phyloP scores from a whole-genome alignment of 164 flowering plant species.

The Protea cynaroides region DNA sequence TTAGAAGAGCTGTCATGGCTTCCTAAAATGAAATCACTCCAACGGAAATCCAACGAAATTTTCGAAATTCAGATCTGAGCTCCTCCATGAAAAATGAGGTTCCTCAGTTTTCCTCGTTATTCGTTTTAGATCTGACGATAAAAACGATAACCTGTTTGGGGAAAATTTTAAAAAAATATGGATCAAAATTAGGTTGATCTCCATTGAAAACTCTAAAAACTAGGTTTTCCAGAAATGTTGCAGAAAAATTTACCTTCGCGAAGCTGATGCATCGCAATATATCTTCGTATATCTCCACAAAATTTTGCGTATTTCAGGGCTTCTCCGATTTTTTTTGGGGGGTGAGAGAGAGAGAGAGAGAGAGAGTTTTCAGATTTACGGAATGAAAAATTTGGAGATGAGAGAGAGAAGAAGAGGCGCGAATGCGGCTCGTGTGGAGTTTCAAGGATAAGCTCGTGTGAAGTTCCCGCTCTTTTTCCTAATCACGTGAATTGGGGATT shows the following conservation, averaged over 20 bases:
- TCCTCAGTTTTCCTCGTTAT: background rate
- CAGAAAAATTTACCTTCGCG: too few species aligned
- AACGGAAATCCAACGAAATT: background rate
- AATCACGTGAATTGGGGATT: too few species aligned
- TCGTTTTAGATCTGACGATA: background rate
- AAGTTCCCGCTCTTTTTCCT: conserved; percentile 15
- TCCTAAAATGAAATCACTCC: background rate
- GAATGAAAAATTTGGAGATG: background rate
- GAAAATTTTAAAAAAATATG: background rate
- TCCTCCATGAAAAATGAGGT: conserved; percentile 6
- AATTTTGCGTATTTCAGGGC: background rate
- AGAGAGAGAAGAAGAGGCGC: conserved; percentile 9
- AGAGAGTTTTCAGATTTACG: background rate
- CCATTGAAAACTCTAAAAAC: too few species aligned
- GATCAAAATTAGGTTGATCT: conserved; percentile 4
- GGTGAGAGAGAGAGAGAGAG: conserved; percentile 5
- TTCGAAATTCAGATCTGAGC: background rate
- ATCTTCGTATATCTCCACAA: background rate
- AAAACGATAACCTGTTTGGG: background rate
- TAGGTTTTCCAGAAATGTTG: too few species aligned
- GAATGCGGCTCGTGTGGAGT: background rate
- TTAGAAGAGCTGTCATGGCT: conserved; percentile 16
- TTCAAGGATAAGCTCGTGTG: conserved; percentile 12
- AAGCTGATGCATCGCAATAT: too few species aligned
- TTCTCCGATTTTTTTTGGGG: too few species aligned